A percentile compares a stretch with the other conserved stretches of the same genome.
Evolutionary conservation across 768 basidiomycete genomes (phyloP).

Genomic region (Podaxis sp.): DNA sequence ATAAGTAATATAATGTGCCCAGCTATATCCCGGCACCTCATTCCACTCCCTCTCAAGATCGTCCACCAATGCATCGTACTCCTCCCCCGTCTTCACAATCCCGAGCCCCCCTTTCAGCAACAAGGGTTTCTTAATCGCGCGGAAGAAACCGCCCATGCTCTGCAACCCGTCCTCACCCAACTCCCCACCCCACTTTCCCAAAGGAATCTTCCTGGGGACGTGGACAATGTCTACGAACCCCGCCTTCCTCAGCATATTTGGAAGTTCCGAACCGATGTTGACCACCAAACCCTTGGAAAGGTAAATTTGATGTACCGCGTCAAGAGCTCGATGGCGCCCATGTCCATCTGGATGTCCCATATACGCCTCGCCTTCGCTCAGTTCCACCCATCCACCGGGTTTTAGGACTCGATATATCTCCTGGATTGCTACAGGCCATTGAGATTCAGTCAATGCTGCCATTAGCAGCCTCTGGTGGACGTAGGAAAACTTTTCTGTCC

Average conservation of each 20-base stretch:
- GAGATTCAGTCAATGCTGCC: neutral
- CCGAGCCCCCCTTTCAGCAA: constrained; percentile 15
- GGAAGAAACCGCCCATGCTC: neutral
- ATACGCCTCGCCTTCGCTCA: constrained; percentile 1
- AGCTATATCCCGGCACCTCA: constrained; percentile 3
- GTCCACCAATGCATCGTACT: constrained; percentile 14
- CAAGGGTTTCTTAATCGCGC: constrained; percentile 6
- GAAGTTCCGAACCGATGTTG: neutral
- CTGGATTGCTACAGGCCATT: constrained; percentile 4
- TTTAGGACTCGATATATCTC: constrained; percentile 13
- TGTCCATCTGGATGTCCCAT: neutral
- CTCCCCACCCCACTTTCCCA: constrained; percentile 2
- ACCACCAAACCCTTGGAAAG: neutral
- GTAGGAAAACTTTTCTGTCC: constrained; percentile 7
- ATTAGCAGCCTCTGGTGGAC: constrained; percentile 12
- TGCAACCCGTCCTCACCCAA: neutral
- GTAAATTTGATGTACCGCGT: neutral
- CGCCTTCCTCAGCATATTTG: neutral
- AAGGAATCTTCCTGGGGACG: neutral
- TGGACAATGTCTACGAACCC: neutral
- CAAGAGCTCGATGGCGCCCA: neutral
- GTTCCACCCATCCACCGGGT: constrained; percentile 12
- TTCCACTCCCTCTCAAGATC: constrained; percentile 4
- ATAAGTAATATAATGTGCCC: neutral
- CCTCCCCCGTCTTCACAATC: constrained; percentile 3